Evolutionary conservation across 2,329 filamentous ascomycete species (phyloP), one percentile per base, ranked within the genome.

Genomic region (Simplicillium sp.): DNA sequence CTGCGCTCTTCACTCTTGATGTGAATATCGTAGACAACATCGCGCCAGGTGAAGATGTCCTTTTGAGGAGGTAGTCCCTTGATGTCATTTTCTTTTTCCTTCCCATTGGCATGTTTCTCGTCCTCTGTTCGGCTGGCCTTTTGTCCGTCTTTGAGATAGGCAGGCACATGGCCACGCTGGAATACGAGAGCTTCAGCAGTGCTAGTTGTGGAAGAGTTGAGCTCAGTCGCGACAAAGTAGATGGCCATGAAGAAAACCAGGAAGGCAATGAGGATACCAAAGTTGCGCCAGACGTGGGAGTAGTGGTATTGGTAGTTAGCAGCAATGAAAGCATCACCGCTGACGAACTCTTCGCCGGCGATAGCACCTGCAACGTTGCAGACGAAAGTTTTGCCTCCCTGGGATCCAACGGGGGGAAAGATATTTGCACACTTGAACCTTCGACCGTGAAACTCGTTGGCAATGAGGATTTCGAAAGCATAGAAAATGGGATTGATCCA

Each of bases 401-500:
- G 20, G 2, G 59, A 64, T 0, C 64, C 59, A 49, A 73, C 77
- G 0, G 61, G 56, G 0, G 73, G 73, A 2, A 75, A 53, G 29
- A 71, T 62, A 7, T 39, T 48, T 1, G 73, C 69, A 46, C 84
- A 87, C 1, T 62, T 58, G 37, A 80, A 82, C 1, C 67, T 50
- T 2, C 66, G 69, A 5, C 70, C 67, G 44, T 76, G 71, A 49
- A 85, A 82, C 54, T 92, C 86, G 57, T 88, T 89, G 44, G 79
- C 68, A 59, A 86, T 73, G 14, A 87, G 63, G 2, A 76, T 72
- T 54, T 88, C 84, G 48, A 88, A 90, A 2, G 73, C 80, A 52
- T 88, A 88, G 35, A 70, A 79, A 29, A 88, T 74, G 1, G 83
- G 82, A 44, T 88, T 82, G 38, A 88, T 68, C 62, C 80, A 87